Conservation (phyloP, 106 monocot species). For the Posidonia australis region DNA sequence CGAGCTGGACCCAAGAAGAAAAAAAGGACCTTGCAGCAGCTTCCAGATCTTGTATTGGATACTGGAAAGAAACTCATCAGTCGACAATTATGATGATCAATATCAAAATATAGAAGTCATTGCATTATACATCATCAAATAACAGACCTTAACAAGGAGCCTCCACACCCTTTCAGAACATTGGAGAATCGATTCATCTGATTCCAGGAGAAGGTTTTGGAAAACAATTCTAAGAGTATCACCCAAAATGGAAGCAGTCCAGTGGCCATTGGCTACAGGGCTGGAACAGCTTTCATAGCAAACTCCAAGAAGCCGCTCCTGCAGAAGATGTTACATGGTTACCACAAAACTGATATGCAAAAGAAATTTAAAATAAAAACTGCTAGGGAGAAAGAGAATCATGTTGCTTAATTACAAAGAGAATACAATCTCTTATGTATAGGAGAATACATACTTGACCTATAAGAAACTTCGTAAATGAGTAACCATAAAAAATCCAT, state of each 20-base stretch:
- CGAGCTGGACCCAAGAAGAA: constrained; percentile 69
- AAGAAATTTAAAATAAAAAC: not conserved
- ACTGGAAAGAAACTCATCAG: constrained; percentile 39
- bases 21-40: constrained; percentile 56
- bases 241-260: constrained; percentile 65
- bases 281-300: constrained; percentile 35
- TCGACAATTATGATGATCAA: constrained; percentile 3
- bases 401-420: too few relatives aligned
- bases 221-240: constrained; percentile 93
- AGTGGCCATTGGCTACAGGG: constrained; percentile 29
- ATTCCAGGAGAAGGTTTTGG: constrained; percentile 86
- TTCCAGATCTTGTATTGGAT: constrained; percentile 66
- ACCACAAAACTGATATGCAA: constrained; percentile 1
- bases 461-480: too few relatives aligned
- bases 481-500: too few relatives aligned
- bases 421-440: too few relatives aligned
- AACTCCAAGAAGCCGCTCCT: constrained; percentile 92
- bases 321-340: constrained; percentile 4
- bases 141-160: constrained; percentile 70
- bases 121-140: not conserved
- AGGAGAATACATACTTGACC: too few relatives aligned
- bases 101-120: not conserved
- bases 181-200: constrained; percentile 73
- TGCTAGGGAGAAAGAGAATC: too few relatives aligned
- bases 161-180: constrained; percentile 88